Percentiles rank a stretch among this genome's conserved stretches.
Conservation (phyloP, 164 flowering plant genomes). For the Santalum album region DNA sequence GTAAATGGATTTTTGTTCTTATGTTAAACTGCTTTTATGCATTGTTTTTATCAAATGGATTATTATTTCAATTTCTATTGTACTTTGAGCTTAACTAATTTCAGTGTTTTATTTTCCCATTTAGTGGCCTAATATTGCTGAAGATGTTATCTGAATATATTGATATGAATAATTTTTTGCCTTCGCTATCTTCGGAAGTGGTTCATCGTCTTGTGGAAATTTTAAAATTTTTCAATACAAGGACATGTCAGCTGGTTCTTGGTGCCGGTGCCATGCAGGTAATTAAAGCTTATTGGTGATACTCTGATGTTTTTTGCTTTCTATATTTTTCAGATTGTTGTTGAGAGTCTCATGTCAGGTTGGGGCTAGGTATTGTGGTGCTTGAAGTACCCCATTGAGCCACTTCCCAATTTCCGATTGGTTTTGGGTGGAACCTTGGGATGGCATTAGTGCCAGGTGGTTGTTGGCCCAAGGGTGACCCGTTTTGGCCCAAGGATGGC, state of each 20-base stretch:
- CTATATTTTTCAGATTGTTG: neutral
- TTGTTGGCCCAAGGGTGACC: too few relatives aligned
- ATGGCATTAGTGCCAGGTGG: too few relatives aligned
- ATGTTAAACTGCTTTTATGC: too few relatives aligned
- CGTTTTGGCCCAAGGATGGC: too few relatives aligned
- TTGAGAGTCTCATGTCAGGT: too few relatives aligned
- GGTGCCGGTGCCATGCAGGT: constrained; percentile 99
- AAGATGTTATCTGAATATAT: constrained; percentile 97
- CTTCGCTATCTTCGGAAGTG: constrained; percentile 71
- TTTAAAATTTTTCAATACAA: constrained; percentile 80
- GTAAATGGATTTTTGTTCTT: too few relatives aligned
- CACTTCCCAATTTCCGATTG: too few relatives aligned
- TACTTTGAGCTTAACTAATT: neutral
- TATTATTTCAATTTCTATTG: neutral
- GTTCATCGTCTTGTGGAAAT: constrained; percentile 89
- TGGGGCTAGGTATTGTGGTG: too few relatives aligned
- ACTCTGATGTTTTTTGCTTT: neutral
- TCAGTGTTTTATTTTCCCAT: constrained; percentile 7
- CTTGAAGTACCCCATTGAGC: too few relatives aligned
- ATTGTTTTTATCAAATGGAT: neutral
- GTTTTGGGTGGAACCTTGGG: too few relatives aligned
- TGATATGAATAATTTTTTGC: constrained; percentile 73
- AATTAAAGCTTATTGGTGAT: neutral
- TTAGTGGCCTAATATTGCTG: constrained; percentile 93
- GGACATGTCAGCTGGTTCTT: constrained; percentile 91